Evolutionary conservation across 78 protist species (phyloP), one percentile per base, ranked within the genome.

Genomic region (Blattamonas nauphoetae): DNA sequence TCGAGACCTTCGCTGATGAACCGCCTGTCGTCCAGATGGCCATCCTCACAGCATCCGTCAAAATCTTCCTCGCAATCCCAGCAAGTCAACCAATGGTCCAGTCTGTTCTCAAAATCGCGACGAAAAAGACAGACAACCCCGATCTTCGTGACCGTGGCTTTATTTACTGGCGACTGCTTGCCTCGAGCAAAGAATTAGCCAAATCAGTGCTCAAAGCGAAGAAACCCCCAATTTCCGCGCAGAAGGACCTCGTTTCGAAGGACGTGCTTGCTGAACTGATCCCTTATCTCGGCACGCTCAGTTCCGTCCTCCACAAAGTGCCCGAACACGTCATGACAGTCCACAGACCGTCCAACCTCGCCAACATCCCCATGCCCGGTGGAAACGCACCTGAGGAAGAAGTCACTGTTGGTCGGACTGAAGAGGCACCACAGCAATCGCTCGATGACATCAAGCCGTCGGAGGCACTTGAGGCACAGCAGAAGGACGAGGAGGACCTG

Each of bases 131-230:
- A 1, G 99, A 97, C 91, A 90, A 96, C 90, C 99, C 99, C 32
- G 99, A 98, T 91, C 90, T 97, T 1, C 95, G 99, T 42, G 99
- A 98, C 88, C 95, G 99, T 41, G 99, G 98, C 45, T 98, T 89
- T 92, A 90, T 98, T 85, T 98, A 98, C 92, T 98, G 99, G 98
- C 91, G 99, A 42, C 91, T 98, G 78, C 93, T 98, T n/a, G 91
- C 97, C 35, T 89, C 96, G 35, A 96, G 96, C 93, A 96, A 97
- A 6, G 96, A 93, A 71, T 96, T 95, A 21, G 99, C 99, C 45
- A 94, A 85, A 42, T 21, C 6, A 38, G 34, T 2, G 5, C 33
- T 38, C 42, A 29, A 21, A 43, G 44, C 33, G 45, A 35, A 55
- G 21, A 4, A 45, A 33, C 2, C 42, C 41, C 71, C 45, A 36